phyloP scores from a whole-genome alignment of 1,284 basidiomycete genomes.

The Leucoagaricus sp. region DNA sequence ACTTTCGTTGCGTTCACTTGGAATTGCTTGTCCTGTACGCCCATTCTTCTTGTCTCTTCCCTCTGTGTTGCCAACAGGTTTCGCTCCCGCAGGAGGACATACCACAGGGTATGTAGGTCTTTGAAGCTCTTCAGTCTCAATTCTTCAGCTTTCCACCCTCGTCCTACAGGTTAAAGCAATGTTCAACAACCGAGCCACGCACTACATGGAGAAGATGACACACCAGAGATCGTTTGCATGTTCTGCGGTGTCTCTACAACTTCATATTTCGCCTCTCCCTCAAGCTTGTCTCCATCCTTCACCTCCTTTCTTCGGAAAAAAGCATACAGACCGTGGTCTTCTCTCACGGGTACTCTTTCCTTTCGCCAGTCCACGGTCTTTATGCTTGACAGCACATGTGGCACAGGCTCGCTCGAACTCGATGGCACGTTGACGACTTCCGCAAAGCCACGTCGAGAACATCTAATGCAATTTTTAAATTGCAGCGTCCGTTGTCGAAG shows the following conservation, averaged over 20 bases:
- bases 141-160: constrained; percentile 85
- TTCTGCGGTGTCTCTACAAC: constrained; percentile 44
- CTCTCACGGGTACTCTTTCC: constrained; percentile 34
- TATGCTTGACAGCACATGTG: neutral
- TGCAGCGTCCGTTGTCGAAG: constrained; percentile 6
- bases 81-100: constrained; percentile 82
- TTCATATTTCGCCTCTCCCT: constrained; percentile 47
- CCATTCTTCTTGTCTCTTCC: constrained; percentile 71
- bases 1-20: constrained; percentile 41
- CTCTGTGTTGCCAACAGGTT: constrained; percentile 89
- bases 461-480: constrained; percentile 13
- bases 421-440: constrained; percentile 4
- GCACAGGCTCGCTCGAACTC: neutral
- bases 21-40: constrained; percentile 33
- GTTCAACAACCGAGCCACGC: too few species aligned
- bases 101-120: constrained; percentile 94
- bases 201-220: constrained; percentile 18
- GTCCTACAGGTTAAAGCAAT: constrained; percentile 63
- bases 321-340: constrained; percentile 71
- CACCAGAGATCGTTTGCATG: constrained; percentile 39
- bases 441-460: constrained; percentile 15
- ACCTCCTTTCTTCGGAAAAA: constrained; percentile 65
- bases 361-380: constrained; percentile 17
- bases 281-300: constrained; percentile 24
- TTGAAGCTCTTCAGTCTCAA: constrained; percentile 88